These are phyloP conservation scores for Rhynchosporium graminicola DNA, from an alignment of 2,329 filamentous ascomycete species.

Conservation along the genomic window DNA sequence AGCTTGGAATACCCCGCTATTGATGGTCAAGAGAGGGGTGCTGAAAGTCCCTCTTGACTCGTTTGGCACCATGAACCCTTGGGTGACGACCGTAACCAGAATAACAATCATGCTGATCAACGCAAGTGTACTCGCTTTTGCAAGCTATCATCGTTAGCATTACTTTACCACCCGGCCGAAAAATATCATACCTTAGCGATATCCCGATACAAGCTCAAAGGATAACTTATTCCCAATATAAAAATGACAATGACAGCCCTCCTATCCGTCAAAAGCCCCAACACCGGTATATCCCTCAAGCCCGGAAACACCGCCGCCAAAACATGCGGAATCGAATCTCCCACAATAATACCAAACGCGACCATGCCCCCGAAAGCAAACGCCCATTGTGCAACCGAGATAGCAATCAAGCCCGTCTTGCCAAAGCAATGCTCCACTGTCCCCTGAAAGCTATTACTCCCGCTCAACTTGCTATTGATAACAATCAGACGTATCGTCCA, in stretches of 20 bases:
- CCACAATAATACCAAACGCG: constrained; percentile 95
- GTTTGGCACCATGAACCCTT: constrained; percentile 73
- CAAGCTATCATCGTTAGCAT: constrained; percentile 59
- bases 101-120: constrained; percentile 93
- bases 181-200: constrained; percentile 78
- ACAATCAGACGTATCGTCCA: constrained; percentile 98
- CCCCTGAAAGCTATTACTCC: constrained; percentile 89
- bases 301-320: constrained; percentile 79
- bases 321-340: constrained; percentile 93
- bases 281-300: constrained; percentile 68
- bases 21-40: constrained; percentile 72
- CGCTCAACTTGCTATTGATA: constrained; percentile 94
- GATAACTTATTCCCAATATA: constrained; percentile 82
- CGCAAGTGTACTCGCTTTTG: constrained; percentile 92
- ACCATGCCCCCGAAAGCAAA: constrained; percentile 99
- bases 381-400: constrained; percentile 88
- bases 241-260: constrained; percentile 86
- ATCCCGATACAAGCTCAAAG: constrained; percentile 89
- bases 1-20: constrained; percentile 87
- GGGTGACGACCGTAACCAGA: constrained; percentile 80
- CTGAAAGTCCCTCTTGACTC: constrained; percentile 72
- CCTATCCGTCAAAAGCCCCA: constrained; percentile 81
- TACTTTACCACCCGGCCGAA: not conserved
- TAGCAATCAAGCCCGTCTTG: constrained; percentile 81
- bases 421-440: constrained; percentile 97